These are phyloP conservation scores for Chaetomiaceae sp. DNA, from an alignment of 2,329 filamentous ascomycete genomes.

Conservation along the genomic window DNA sequence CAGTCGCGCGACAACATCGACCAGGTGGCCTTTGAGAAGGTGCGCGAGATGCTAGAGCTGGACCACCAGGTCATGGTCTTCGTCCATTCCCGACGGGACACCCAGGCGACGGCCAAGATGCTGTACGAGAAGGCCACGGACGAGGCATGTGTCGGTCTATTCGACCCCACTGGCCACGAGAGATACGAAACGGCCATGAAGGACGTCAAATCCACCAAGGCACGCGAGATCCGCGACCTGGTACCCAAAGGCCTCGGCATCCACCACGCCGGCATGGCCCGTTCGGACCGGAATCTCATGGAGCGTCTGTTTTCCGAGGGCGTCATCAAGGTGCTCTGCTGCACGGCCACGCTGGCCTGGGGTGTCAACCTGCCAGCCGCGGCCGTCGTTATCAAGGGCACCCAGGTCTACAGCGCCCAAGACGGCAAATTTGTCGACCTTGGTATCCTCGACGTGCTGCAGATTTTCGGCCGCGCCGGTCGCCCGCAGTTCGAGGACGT, in stretches of 20 bases:
- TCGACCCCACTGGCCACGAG: constrained; percentile 74
- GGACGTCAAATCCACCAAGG: constrained; percentile 80
- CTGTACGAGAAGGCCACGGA: constrained; percentile 82
- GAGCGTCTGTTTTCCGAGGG: constrained; percentile 87
- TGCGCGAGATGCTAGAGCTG: constrained; percentile 80
- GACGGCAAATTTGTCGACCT: constrained; percentile 96
- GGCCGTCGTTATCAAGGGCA: constrained; percentile 96
- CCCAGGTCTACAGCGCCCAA: constrained; percentile 91
- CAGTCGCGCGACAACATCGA: constrained; percentile 86
- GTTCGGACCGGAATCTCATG: constrained; percentile 91
- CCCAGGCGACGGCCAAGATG: constrained; percentile 78
- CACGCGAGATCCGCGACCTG: constrained; percentile 80
- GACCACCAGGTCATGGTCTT: constrained; percentile 99
- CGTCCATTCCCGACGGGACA: constrained; percentile 94
- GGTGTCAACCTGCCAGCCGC: constrained; percentile 97
- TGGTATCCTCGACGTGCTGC: constrained; percentile 91
- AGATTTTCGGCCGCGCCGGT: constrained; percentile 97
- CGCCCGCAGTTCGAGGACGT: constrained; percentile 96
- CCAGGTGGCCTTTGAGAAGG: constrained; percentile 83
- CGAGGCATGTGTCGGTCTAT: constrained; percentile 69
- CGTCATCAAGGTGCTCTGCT: constrained; percentile 94
- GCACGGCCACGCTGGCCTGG: constrained; percentile 96
- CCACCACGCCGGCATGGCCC: constrained; percentile 94
- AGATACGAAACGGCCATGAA: constrained; percentile 72
- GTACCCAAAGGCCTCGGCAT: constrained; percentile 87